Conservation (phyloP, 2,329 filamentous ascomycete species). For the Venturia asperata region DNA sequence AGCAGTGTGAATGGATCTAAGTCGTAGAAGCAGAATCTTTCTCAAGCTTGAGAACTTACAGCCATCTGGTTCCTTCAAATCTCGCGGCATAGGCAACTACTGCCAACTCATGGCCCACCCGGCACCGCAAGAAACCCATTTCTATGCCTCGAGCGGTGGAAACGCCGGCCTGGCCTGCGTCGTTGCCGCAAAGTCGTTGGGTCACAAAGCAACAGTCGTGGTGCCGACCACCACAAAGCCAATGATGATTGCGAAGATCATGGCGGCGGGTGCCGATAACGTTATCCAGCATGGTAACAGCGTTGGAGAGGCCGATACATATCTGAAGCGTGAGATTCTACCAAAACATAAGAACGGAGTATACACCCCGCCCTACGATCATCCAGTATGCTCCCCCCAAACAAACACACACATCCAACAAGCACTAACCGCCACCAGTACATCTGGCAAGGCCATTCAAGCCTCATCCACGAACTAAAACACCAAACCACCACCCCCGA, state of each 20-base stretch:
- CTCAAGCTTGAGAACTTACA: constrained; percentile 82
- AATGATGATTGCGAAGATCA: constrained; percentile 65
- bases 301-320: constrained; percentile 63
- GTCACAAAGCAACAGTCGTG: constrained; percentile 65
- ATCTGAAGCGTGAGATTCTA: constrained; percentile 55
- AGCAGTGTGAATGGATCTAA: constrained; percentile 27
- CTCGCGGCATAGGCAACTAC: constrained; percentile 61
- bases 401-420: background rate
- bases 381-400: constrained; percentile 33
- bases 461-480: constrained; percentile 48
- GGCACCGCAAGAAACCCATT: constrained; percentile 44
- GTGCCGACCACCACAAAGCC: constrained; percentile 59
- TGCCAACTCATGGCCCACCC: constrained; percentile 33
- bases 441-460: constrained; percentile 60
- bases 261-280: constrained; percentile 56
- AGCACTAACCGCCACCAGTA: constrained; percentile 27
- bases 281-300: constrained; percentile 62
- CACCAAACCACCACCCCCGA: constrained; percentile 49
- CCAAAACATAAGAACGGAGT: constrained; percentile 46
- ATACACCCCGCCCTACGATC: constrained; percentile 65
- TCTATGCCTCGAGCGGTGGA: constrained; percentile 74
- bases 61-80: constrained; percentile 82
- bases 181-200: constrained; percentile 58
- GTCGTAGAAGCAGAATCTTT: constrained; percentile 59
- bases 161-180: constrained; percentile 82